Conservation (phyloP, 495 filamentous ascomycete species). For the Delitschia confertaspora region DNA sequence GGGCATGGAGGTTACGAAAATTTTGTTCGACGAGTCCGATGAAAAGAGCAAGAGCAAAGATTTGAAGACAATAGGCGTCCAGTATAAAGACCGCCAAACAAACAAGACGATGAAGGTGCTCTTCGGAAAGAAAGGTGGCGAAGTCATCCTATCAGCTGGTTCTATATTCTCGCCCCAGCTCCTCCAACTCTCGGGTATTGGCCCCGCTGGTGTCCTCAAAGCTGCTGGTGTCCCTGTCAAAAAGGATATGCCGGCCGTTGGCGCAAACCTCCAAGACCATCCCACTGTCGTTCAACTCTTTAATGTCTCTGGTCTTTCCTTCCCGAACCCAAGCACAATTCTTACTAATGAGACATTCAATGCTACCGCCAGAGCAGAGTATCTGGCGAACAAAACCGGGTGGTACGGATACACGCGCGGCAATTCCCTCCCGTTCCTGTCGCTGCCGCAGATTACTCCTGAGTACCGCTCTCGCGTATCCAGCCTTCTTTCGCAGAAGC, state of each 20-base stretch:
- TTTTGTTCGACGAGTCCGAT: slow-evolving; percentile 19
- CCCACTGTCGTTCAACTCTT: slow-evolving; percentile 7
- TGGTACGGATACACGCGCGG: slow-evolving; percentile 5
- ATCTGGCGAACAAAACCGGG: slow-evolving; percentile 9
- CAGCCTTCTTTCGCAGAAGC: neutral
- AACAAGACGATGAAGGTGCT: slow-evolving; percentile 27
- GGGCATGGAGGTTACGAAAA: slow-evolving; percentile 8
- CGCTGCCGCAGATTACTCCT: slow-evolving; percentile 4
- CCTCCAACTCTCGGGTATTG: slow-evolving; percentile 49
- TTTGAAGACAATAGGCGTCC: slow-evolving; percentile 29
- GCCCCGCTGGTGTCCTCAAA: slow-evolving; percentile 38
- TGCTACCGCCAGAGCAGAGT: slow-evolving; percentile 7
- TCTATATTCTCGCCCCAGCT: slow-evolving; percentile 50
- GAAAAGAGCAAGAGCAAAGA: too few relatives aligned
- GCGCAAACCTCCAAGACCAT: slow-evolving; percentile 16
- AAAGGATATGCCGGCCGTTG: slow-evolving; percentile 38
- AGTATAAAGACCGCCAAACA: slow-evolving; percentile 23
- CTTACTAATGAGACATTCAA: slow-evolving; percentile 5
- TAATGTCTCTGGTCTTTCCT: slow-evolving; percentile 7
- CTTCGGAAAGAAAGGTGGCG: slow-evolving; percentile 42
- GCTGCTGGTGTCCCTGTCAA: slow-evolving; percentile 38
- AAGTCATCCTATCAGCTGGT: slow-evolving; percentile 52
- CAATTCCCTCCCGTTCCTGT: slow-evolving; percentile 5
- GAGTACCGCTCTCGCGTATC: neutral
- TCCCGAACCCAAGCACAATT: slow-evolving; percentile 9